Evolutionary conservation across 768 basidiomycete genomes (phyloP).

Genomic region (Lentinula lateritia): DNA sequence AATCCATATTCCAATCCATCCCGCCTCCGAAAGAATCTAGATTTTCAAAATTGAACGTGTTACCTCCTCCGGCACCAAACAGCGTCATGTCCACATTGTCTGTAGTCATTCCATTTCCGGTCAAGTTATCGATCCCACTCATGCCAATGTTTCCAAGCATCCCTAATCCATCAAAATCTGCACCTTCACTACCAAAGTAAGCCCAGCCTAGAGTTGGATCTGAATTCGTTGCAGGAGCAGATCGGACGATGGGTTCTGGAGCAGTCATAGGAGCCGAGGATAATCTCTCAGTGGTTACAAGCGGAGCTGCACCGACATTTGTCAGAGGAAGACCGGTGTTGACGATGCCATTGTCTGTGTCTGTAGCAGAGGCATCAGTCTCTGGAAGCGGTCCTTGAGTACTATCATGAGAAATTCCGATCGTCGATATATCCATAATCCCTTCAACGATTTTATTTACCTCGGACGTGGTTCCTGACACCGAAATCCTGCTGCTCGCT

Average conservation of each 20-base stretch:
- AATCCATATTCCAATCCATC: constrained; percentile 1
- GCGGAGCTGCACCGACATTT: neutral
- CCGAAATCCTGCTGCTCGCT: constrained; percentile 18
- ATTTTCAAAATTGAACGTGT: constrained; percentile 22
- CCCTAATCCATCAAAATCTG: constrained; percentile 35
- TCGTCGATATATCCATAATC: neutral
- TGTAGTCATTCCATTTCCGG: constrained; percentile 4
- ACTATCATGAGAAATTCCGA: neutral
- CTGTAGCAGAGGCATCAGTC: neutral
- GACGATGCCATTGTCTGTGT: neutral
- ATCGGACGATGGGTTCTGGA: neutral
- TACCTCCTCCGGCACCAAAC: neutral
- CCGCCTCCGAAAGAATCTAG: constrained; percentile 21
- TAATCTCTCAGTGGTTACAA: neutral
- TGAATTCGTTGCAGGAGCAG: constrained; percentile 12
- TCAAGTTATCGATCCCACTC: constrained; percentile 17
- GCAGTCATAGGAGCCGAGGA: neutral
- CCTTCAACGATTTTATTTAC: neutral
- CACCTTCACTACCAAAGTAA: constrained; percentile 17
- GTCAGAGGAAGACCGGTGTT: neutral
- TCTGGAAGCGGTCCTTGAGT: neutral
- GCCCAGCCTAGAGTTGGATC: constrained; percentile 15
- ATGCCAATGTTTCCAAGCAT: constrained; percentile 14
- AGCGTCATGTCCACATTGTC: constrained; percentile 6
- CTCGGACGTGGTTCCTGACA: constrained; percentile 18